Evolutionary conservation across 225 moss, liverwort and hornwort genomes (phyloP).

Genomic region (Ulota crispa): DNA sequence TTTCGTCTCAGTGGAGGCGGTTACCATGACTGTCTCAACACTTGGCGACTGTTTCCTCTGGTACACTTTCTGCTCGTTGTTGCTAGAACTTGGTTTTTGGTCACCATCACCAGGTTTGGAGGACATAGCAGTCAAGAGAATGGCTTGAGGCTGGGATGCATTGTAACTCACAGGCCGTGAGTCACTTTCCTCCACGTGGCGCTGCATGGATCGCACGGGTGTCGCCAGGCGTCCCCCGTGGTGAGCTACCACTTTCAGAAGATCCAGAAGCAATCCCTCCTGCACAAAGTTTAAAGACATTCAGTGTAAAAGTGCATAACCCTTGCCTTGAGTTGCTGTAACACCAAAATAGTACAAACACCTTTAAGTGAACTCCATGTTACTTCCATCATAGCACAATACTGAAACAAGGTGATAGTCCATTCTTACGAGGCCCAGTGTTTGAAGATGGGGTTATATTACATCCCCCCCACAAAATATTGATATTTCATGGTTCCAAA

Average conservation of each 20-base stretch:
- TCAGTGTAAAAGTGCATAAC: background rate
- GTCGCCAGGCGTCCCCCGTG: conserved; percentile 95
- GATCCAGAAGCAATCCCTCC: conserved; percentile 85
- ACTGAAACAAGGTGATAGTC: background rate
- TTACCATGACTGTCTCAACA: conserved; percentile 26
- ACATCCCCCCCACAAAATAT: background rate
- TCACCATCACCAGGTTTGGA: conserved; percentile 39
- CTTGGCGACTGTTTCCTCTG: conserved; percentile 24
- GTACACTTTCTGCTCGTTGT: conserved; percentile 25
- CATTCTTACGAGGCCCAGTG: background rate
- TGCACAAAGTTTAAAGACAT: conserved; percentile 29
- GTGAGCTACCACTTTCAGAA: conserved; percentile 80
- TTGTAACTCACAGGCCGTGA: conserved; percentile 41
- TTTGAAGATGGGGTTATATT: background rate
- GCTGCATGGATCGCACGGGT: conserved; percentile 87
- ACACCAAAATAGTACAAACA: background rate
- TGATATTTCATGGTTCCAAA: background rate
- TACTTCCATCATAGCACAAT: background rate
- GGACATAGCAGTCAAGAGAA: conserved; percentile 66
- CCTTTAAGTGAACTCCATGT: background rate
- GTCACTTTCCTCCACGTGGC: conserved; percentile 77
- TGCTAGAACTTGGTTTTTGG: conserved; percentile 14
- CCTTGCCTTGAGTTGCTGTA: background rate
- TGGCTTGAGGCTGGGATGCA: conserved; percentile 47
- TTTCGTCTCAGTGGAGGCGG: conserved; percentile 22